Evolutionary conservation across 2,329 filamentous ascomycete species (phyloP).

Genomic region (Diplodia corticola): DNA sequence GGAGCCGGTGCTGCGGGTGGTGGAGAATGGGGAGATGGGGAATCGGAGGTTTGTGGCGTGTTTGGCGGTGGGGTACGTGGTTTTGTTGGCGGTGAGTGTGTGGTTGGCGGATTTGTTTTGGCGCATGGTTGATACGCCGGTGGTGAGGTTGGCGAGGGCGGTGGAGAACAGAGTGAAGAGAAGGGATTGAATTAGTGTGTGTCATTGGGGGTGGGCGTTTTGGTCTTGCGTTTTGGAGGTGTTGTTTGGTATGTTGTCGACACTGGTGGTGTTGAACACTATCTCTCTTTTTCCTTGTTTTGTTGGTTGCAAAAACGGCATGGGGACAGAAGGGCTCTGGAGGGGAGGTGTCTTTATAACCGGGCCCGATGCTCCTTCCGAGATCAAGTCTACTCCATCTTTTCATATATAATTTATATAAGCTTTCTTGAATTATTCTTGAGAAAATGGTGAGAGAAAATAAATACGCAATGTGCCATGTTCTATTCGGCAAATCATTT

Average conservation of each 20-base stretch:
- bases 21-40: constrained; percentile 35
- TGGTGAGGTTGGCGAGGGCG: constrained; percentile 53
- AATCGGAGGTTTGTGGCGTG: constrained; percentile 24
- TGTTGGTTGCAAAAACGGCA: background rate
- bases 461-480: too few species aligned
- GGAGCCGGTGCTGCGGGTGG: constrained; percentile 24
- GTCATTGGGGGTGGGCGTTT: background rate
- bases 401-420: background rate
- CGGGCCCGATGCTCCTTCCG: background rate
- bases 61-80: constrained; percentile 30
- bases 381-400: background rate
- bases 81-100: constrained; percentile 43
- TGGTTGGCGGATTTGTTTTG: constrained; percentile 63
- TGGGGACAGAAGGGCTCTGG: background rate
- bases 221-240: background rate
- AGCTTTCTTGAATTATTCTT: background rate
- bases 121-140: constrained; percentile 55
- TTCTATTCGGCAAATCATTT: background rate
- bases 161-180: constrained; percentile 39
- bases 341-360: too few species aligned
- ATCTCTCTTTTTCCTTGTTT: background rate
- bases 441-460: background rate
- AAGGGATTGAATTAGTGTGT: background rate
- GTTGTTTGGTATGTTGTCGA: too few species aligned
- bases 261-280: background rate